Percentiles rank a stretch among this genome's conserved stretches.
Conservation (phyloP, 2,329 filamentous ascomycete species). For the Teratosphaeria epicoccoides region DNA sequence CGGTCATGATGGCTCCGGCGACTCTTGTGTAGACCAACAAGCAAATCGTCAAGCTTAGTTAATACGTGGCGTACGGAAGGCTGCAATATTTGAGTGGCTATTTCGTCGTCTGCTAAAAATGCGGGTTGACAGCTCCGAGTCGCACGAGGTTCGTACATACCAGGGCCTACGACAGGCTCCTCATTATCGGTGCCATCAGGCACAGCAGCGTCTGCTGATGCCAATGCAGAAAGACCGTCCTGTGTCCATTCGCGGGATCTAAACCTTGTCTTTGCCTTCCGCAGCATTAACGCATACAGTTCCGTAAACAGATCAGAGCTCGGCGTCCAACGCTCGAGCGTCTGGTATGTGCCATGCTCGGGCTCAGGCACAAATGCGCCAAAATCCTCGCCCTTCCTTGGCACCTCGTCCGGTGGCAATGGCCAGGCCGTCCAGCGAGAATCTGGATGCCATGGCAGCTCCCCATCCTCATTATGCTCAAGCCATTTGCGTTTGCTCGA, state of each 20-base stretch:
- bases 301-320: slow-evolving; percentile 59
- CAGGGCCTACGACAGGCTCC: background rate
- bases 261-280: slow-evolving; percentile 52
- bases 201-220: background rate
- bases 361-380: slow-evolving; percentile 22
- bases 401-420: slow-evolving; percentile 51
- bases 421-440: slow-evolving; percentile 81
- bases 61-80: slow-evolving; percentile 64
- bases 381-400: slow-evolving; percentile 44
- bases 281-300: slow-evolving; percentile 55
- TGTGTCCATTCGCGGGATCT: slow-evolving; percentile 1
- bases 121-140: slow-evolving; percentile 30
- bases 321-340: slow-evolving; percentile 30
- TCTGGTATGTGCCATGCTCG: slow-evolving; percentile 9
- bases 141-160: background rate
- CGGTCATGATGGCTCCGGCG: slow-evolving; percentile 14
- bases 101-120: slow-evolving; percentile 60
- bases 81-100: slow-evolving; percentile 52
- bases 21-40: slow-evolving; percentile 57
- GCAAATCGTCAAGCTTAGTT: slow-evolving; percentile 55
- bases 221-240: background rate
- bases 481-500: slow-evolving; percentile 33
- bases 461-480: slow-evolving; percentile 20
- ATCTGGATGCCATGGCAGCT: slow-evolving; percentile 34
- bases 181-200: background rate